Evolutionary conservation across 352 stramenopile genomes (phyloP).

Genomic region (Phytopythium aichiense): DNA sequence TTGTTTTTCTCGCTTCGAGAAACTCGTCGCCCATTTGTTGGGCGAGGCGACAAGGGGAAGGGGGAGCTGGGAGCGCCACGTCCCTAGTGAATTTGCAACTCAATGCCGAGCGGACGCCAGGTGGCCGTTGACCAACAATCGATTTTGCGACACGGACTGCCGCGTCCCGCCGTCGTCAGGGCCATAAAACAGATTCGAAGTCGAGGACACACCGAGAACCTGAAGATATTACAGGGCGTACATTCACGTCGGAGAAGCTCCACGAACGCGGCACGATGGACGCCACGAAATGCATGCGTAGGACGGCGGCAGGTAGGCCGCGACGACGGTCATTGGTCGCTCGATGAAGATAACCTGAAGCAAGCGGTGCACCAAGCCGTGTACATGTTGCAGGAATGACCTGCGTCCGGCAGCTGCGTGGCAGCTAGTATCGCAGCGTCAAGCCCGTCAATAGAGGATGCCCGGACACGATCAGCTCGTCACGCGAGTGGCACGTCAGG

Average conservation of each 20-base stretch:
- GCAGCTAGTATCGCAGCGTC: conserved; percentile 54
- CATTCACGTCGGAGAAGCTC: neutral
- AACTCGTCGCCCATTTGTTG: neutral
- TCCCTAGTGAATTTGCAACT: too few species aligned
- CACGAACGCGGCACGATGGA: neutral
- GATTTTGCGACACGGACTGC: too few species aligned
- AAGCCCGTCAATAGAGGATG: conserved; percentile 73
- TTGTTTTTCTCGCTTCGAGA: neutral
- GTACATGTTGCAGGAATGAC: neutral
- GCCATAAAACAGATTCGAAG: too few species aligned
- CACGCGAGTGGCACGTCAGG: conserved; percentile 57
- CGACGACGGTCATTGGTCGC: too few species aligned
- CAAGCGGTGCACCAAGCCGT: neutral
- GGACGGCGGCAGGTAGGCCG: too few species aligned
- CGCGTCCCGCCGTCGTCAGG: too few species aligned
- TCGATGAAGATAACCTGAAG: neutral
- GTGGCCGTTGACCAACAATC: too few species aligned
- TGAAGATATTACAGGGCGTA: neutral
- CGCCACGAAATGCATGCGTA: too few species aligned
- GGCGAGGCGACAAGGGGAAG: neutral
- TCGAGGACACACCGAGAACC: too few species aligned
- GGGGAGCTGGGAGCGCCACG: neutral
- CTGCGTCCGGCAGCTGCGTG: neutral
- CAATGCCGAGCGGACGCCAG: too few species aligned
- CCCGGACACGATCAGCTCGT: conserved; percentile 58